Evolutionary conservation across 1,284 basidiomycete species (phyloP).

Genomic region (Irpex rosettiformis): DNA sequence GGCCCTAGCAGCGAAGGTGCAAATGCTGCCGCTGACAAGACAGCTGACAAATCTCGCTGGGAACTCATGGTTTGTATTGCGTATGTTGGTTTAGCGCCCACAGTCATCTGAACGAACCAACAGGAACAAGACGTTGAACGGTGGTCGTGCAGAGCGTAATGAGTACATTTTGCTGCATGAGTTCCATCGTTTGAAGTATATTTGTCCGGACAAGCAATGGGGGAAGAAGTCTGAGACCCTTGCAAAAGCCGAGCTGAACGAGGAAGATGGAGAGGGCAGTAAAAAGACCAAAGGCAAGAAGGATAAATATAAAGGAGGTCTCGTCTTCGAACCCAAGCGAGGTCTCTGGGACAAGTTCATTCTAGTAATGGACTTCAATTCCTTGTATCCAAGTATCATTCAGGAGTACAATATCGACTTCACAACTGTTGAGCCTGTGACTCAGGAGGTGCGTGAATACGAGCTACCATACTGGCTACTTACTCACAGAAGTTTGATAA

Average conservation of each 20-base stretch:
- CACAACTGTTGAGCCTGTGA: conserved; percentile 84
- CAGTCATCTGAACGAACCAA: no score
- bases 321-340: conserved; percentile 96
- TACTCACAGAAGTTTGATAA: no score
- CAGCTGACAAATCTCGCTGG: conserved; percentile 98
- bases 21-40: conserved; percentile 85
- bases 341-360: conserved; percentile 97
- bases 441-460: conserved; percentile 53
- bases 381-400: conserved; percentile 98
- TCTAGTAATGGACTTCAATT: conserved; percentile 99
- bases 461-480: no score
- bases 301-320: conserved; percentile 98
- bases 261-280: conserved; percentile 34
- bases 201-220: conserved; percentile 93
- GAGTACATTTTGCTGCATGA: conserved; percentile 99
- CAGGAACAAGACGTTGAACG: conserved; percentile 94
- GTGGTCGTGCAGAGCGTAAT: conserved; percentile 96
- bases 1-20: conserved; percentile 91
- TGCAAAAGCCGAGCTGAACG: conserved; percentile 61
- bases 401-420: conserved; percentile 99
- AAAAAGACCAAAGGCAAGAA: conserved; percentile 69
- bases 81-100: no score
- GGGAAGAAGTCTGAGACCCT: conserved; percentile 66
- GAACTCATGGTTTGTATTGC: conserved; percentile 81
- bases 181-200: conserved; percentile 94